phyloP scores from a whole-genome alignment of 441 rosid genomes.

The Breynia disticha region DNA sequence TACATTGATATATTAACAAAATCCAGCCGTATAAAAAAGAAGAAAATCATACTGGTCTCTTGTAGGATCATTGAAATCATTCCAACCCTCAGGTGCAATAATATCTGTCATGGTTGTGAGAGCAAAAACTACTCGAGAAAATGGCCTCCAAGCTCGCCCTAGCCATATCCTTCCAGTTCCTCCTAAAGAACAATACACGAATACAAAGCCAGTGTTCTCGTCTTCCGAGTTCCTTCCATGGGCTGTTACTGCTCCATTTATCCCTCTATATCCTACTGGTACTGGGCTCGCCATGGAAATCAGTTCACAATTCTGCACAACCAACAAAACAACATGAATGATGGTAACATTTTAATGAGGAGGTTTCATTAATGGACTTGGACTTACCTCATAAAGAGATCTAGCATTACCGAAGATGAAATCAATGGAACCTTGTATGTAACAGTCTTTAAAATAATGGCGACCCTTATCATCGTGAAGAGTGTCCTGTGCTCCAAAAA shows the following conservation, averaged over 20 bases:
- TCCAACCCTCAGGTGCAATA: slow-evolving; percentile 84
- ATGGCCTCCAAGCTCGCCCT: slow-evolving; percentile 85
- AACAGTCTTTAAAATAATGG: slow-evolving; percentile 83
- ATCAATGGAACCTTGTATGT: slow-evolving; percentile 91
- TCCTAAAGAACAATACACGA: slow-evolving; percentile 51
- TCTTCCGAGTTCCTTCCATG: slow-evolving; percentile 64
- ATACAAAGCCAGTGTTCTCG: slow-evolving; percentile 64
- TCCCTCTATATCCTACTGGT: slow-evolving; percentile 39
- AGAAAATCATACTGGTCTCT: slow-evolving; percentile 44
- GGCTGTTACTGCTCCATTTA: slow-evolving; percentile 77
- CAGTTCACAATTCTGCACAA: slow-evolving; percentile 47
- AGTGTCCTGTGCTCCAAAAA: slow-evolving; percentile 93
- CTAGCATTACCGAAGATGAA: slow-evolving; percentile 77
- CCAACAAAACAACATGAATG: neutral
- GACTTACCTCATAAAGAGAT: slow-evolving; percentile 55
- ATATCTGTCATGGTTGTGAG: slow-evolving; percentile 57
- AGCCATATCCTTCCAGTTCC: slow-evolving; percentile 78
- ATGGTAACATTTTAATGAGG: neutral
- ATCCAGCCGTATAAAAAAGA: too few relatives aligned
- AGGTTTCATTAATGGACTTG: neutral
- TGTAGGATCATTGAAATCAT: slow-evolving; percentile 65
- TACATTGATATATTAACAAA: too few relatives aligned
- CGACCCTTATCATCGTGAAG: slow-evolving; percentile 86
- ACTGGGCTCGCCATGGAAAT: slow-evolving; percentile 71
- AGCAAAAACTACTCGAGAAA: slow-evolving; percentile 63